A percentile compares a stretch with the other conserved stretches of the same genome.
Evolutionary conservation across 768 basidiomycete species (phyloP).

Genomic region (Lyophyllum decastes): DNA sequence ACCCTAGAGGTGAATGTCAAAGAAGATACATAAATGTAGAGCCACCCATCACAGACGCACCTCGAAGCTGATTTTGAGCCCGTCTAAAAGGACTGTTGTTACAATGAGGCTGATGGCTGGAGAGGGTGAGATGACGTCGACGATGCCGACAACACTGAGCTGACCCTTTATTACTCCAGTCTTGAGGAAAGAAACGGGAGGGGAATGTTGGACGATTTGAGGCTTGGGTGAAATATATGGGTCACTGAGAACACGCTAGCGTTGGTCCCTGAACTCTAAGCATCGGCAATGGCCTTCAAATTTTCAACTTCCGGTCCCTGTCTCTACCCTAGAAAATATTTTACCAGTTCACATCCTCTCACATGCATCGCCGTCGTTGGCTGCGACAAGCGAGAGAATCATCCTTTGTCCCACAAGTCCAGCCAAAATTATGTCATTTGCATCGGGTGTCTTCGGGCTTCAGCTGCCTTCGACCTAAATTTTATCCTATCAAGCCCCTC

Average conservation of each 20-base stretch:
- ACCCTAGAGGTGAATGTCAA: slow-evolving; percentile 40
- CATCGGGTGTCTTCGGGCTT: neutral
- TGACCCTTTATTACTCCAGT: slow-evolving; percentile 52
- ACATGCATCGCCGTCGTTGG: neutral
- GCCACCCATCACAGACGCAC: slow-evolving; percentile 40
- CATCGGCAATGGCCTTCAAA: slow-evolving; percentile 51
- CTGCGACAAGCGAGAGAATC: neutral
- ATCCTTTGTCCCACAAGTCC: slow-evolving; percentile 1
- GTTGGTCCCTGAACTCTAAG: slow-evolving; percentile 48
- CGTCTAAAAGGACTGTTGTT: slow-evolving; percentile 81
- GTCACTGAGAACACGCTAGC: slow-evolving; percentile 40
- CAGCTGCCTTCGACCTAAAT: neutral
- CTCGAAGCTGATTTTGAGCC: slow-evolving; percentile 75
- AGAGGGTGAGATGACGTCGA: slow-evolving; percentile 19
- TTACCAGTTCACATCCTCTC: slow-evolving; percentile 15
- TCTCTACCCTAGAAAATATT: slow-evolving; percentile 31
- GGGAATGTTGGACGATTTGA: slow-evolving; percentile 31
- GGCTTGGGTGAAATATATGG: slow-evolving; percentile 45
- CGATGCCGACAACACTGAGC: slow-evolving; percentile 22
- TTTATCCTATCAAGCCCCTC: too few relatives aligned
- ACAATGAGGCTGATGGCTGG: slow-evolving; percentile 65
- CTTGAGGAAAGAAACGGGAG: slow-evolving; percentile 34
- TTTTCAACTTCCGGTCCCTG: slow-evolving; percentile 51
- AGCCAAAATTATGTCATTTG: neutral
- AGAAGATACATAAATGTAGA: slow-evolving; percentile 24